These are phyloP conservation scores for Neurospora tetraspora DNA, from an alignment of 495 filamentous ascomycete genomes.

Conservation along the genomic window DNA sequence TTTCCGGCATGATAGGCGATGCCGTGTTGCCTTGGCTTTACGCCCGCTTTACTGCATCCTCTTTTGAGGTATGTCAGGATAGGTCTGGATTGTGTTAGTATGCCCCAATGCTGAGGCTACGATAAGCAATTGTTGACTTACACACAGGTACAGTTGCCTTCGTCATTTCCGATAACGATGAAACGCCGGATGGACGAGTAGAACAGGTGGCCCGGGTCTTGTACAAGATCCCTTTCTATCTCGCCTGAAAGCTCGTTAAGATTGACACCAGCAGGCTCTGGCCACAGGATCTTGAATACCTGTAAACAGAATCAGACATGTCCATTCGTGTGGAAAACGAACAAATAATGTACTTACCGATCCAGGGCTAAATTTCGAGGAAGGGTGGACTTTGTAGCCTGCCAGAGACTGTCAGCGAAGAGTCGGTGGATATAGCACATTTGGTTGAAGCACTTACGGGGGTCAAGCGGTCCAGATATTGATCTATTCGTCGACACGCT, in stretches of 20 bases:
- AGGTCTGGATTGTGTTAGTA: conserved; percentile 22
- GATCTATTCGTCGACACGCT: neutral
- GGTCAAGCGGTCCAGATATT: conserved; percentile 2
- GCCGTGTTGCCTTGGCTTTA: conserved; percentile 37
- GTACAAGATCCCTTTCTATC: neutral
- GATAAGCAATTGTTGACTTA: conserved; percentile 15
- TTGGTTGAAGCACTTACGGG: conserved; percentile 1
- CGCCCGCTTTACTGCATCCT: conserved; percentile 35
- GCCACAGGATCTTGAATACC: conserved; percentile 41
- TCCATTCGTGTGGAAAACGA: too few species aligned
- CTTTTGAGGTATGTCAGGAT: conserved; percentile 37
- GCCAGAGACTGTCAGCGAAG: neutral
- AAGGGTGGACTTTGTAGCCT: conserved; percentile 35
- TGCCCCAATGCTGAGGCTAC: neutral
- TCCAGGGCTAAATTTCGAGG: conserved; percentile 30
- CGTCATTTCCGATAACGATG: conserved; percentile 37
- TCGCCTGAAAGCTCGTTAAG: conserved; percentile 8
- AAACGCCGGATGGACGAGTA: conserved; percentile 36
- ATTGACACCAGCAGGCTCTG: conserved; percentile 31
- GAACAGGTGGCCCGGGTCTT: conserved; percentile 9
- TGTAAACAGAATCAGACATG: conserved; percentile 5
- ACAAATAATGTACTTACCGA: conserved; percentile 18
- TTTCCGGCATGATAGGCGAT: conserved; percentile 27
- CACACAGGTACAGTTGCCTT: conserved; percentile 41
- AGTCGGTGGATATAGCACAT: neutral